Conservation (phyloP, 495 filamentous ascomycete genomes). For the Apiosordaria backusii region DNA sequence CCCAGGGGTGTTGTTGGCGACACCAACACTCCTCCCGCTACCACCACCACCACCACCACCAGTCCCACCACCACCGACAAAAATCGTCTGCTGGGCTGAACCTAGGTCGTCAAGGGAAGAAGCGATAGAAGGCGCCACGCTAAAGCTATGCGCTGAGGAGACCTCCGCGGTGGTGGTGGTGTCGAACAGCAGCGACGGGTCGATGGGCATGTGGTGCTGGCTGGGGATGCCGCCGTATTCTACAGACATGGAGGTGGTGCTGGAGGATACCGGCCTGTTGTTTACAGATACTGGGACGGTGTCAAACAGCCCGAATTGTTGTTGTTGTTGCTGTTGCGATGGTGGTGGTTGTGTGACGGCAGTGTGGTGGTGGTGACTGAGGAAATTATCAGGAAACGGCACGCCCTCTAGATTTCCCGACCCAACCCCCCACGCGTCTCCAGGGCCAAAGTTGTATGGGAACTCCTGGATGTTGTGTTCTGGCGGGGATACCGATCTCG, state of each 20-base stretch:
- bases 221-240: conserved; percentile 10
- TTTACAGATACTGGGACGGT: background rate
- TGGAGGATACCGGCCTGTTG: conserved; percentile 5
- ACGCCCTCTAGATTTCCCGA: conserved; percentile 7
- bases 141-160: conserved; percentile 24
- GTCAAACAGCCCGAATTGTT: background rate
- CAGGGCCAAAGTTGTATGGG: conserved; percentile 8
- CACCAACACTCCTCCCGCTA: too few species aligned
- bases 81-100: conserved; percentile 17
- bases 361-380: background rate
- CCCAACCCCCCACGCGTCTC: conserved; percentile 17
- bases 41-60: background rate
- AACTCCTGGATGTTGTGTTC: background rate
- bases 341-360: background rate
- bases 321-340: background rate
- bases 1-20: background rate
- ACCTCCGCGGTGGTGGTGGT: conserved; percentile 13
- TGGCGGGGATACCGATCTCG: conserved; percentile 15
- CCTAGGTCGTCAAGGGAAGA: conserved; percentile 27
- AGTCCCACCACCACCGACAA: conserved; percentile 13
- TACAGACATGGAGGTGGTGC: background rate
- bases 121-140: conserved; percentile 22
- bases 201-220: conserved; percentile 24
- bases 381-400: conserved; percentile 6
- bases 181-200: conserved; percentile 28